A percentile compares a stretch with the other conserved stretches of the same genome.
Conservation (phyloP, 352 stramenopile genomes). For the Elongisporangium prolatum region DNA sequence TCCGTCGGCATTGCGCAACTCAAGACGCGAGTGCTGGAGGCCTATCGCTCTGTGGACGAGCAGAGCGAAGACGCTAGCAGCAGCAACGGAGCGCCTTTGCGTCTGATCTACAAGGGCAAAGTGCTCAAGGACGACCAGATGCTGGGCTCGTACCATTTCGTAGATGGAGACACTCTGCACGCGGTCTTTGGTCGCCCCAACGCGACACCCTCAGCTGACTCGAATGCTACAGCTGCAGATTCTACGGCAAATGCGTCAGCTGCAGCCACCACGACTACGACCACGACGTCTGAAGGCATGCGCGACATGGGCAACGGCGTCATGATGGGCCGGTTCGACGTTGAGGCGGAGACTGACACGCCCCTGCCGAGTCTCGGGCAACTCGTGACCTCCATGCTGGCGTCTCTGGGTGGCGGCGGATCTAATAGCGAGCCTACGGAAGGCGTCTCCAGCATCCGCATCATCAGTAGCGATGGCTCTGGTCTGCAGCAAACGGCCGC, state of each 20-base stretch:
- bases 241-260: background rate
- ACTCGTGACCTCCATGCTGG: constrained; percentile 17
- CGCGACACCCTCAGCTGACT: background rate
- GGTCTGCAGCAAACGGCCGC: background rate
- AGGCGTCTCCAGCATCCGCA: constrained; percentile 3
- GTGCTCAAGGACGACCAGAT: constrained; percentile 35
- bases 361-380: constrained; percentile 8
- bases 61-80: constrained; percentile 1
- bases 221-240: background rate
- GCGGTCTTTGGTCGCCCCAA: constrained; percentile 22
- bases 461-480: background rate
- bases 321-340: constrained; percentile 11
- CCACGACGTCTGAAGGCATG: background rate
- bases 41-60: constrained; percentile 1
- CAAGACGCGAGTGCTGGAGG: constrained; percentile 17
- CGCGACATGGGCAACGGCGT: constrained; percentile 10
- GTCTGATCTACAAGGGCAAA: constrained; percentile 52
- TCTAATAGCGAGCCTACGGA: background rate
- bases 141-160: constrained; percentile 27
- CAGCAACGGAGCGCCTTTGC: constrained; percentile 7
- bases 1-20: constrained; percentile 18
- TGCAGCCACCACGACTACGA: background rate
- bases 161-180: constrained; percentile 34
- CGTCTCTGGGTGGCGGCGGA: constrained; percentile 4
- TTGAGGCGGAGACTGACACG: constrained; percentile 4